Evolutionary conservation across 306 rosid genomes (phyloP).

Genomic region (Cicer bijugum): DNA sequence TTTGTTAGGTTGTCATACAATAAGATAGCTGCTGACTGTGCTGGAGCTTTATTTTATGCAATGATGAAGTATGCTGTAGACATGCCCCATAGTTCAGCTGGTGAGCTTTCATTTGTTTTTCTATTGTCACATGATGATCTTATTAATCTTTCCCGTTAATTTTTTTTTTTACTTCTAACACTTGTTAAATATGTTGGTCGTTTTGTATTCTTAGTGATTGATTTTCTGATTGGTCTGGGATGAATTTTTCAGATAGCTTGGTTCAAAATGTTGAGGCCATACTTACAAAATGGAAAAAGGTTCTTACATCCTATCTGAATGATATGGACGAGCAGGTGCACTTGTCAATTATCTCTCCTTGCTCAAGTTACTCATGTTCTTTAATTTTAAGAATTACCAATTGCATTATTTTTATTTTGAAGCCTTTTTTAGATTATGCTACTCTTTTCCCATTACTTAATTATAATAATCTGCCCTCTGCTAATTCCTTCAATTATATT

Average conservation of each 20-base stretch:
- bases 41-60: conserved; percentile 92
- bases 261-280: conserved; percentile 55
- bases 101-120: conserved; percentile 50
- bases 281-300: conserved; percentile 72
- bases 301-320: conserved; percentile 71
- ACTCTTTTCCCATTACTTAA: background rate
- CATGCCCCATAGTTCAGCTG: conserved; percentile 62
- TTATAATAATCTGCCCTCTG: conserved; percentile 18
- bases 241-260: conserved; percentile 63
- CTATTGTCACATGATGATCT: conserved; percentile 9
- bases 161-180: conserved; percentile 37
- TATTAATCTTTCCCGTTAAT: background rate
- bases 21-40: conserved; percentile 82
- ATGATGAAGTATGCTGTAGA: conserved; percentile 74
- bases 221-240: conserved; percentile 31
- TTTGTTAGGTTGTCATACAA: conserved; percentile 79
- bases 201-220: conserved; percentile 9
- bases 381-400: background rate
- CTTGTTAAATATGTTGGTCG: background rate
- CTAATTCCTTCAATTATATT: conserved; percentile 8
- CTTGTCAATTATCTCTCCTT: conserved; percentile 31
- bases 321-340: conserved; percentile 91
- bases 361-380: conserved; percentile 27
- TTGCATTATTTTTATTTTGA: background rate
- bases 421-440: background rate